Evolutionary conservation across 225 moss, liverwort and hornwort species (phyloP).

Genomic region (Marchantia paleacea): DNA sequence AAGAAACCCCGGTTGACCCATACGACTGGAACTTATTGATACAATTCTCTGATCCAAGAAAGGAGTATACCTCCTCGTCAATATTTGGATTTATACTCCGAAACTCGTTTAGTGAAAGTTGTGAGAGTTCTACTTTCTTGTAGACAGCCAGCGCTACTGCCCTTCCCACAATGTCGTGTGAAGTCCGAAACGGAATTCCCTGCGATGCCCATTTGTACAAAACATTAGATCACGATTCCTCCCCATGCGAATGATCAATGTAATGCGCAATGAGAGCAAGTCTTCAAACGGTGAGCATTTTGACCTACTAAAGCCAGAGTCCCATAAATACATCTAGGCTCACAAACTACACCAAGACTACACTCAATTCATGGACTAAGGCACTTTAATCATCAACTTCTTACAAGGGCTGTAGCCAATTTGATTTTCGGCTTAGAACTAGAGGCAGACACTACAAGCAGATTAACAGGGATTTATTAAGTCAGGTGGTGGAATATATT

Average conservation of each 20-base stretch:
- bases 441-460: no score
- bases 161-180: conserved; percentile 94
- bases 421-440: no score
- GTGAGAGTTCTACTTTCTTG: conserved; percentile 64
- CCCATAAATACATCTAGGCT: no score
- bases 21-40: conserved; percentile 81
- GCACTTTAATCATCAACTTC: no score
- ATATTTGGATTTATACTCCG: conserved; percentile 61
- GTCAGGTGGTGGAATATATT: background rate
- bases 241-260: no score
- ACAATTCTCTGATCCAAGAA: conserved; percentile 84
- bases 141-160: conserved; percentile 82
- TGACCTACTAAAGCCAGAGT: no score
- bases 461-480: background rate
- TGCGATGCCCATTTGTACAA: background rate
- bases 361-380: no score
- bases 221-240: no score
- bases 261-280: no score
- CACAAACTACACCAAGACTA: no score
- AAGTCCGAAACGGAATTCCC: conserved; percentile 94
- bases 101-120: conserved; percentile 68
- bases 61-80: conserved; percentile 80
- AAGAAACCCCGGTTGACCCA: conserved; percentile 81
- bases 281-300: no score
- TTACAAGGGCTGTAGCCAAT: no score